Evolutionary conservation across 2,329 filamentous ascomycete species (phyloP).

Genomic region (Penicillium brevicompactum): DNA sequence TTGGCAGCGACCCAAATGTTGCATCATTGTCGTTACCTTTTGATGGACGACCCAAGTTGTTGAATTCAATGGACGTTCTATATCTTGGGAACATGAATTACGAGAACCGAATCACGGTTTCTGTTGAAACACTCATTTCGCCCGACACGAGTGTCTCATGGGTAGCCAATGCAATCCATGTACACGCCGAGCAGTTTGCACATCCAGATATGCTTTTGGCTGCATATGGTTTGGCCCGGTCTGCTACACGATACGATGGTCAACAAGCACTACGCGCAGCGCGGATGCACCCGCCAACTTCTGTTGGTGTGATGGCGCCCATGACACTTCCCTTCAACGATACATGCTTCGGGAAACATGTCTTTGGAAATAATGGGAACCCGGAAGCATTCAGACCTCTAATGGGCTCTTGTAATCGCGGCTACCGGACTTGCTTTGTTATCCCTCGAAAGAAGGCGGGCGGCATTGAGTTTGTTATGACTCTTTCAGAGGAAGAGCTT

Average conservation of each 20-base stretch:
- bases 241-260: background rate
- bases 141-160: background rate
- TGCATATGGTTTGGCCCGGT: background rate
- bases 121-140: background rate
- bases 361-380: background rate
- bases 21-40: background rate
- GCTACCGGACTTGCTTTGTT: background rate
- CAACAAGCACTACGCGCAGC: background rate
- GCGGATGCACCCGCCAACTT: background rate
- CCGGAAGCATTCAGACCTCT: background rate
- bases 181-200: background rate
- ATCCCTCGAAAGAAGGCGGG: background rate
- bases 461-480: background rate
- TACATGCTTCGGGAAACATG: background rate
- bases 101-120: background rate
- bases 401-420: background rate
- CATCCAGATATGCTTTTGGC: background rate
- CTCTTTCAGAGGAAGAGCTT: background rate
- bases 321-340: background rate
- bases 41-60: background rate
- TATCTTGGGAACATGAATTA: background rate
- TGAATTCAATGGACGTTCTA: background rate
- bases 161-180: background rate
- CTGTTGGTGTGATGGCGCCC: background rate
- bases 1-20: background rate